Evolutionary conservation across 495 filamentous ascomycete species (phyloP).

Genomic region (Penicillium steckii): DNA sequence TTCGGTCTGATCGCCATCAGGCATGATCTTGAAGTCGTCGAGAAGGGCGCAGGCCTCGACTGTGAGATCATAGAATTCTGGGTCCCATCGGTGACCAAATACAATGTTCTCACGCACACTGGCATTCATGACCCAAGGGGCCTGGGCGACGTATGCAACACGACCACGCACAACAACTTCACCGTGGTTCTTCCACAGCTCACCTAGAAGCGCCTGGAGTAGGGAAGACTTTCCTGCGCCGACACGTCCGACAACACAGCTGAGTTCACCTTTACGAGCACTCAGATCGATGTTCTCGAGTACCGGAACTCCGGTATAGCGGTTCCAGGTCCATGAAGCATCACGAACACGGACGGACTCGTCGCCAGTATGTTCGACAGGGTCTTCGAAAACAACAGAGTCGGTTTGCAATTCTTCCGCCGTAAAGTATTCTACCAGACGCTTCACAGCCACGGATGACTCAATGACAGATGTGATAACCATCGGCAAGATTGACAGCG

Average conservation of each 20-base stretch:
- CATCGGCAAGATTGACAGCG: conserved; percentile 92
- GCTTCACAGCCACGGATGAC: conserved; percentile 85
- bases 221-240: conserved; percentile 93
- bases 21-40: conserved; percentile 89
- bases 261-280: conserved; percentile 85
- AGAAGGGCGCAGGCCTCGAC: conserved; percentile 89
- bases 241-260: conserved; percentile 92
- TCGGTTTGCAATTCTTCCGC: conserved; percentile 90
- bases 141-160: conserved; percentile 88
- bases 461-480: conserved; percentile 97
- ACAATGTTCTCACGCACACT: conserved; percentile 95
- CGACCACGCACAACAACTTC: conserved; percentile 78
- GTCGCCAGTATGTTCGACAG: conserved; percentile 72
- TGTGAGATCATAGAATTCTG: conserved; percentile 90
- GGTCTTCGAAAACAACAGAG: conserved; percentile 67
- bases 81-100: conserved; percentile 94
- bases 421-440: conserved; percentile 80
- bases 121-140: conserved; percentile 97
- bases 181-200: conserved; percentile 86
- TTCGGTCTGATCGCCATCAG: conserved; percentile 94
- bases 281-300: conserved; percentile 81
- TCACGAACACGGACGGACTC: conserved; percentile 81
- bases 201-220: conserved; percentile 81
- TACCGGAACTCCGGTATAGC: conserved; percentile 59
- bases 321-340: conserved; percentile 93